Conservation (phyloP, 2,329 filamentous ascomycete species). For the Fusarium sterilihyphosum region DNA sequence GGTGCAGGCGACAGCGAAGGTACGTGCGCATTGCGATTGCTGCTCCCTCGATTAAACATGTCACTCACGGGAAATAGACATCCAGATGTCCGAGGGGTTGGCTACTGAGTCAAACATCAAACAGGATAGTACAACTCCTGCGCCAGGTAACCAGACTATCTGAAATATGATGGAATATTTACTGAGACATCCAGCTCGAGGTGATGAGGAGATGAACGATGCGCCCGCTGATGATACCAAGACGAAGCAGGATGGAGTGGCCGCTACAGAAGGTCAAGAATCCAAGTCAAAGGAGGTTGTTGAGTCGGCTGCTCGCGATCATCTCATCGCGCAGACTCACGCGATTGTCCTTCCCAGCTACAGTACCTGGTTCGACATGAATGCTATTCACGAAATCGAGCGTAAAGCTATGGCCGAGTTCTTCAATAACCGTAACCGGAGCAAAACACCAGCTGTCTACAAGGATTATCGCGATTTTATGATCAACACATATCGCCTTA, state of each 20-base stretch:
- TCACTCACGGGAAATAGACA: slow-evolving; percentile 57
- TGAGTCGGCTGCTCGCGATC: slow-evolving; percentile 88
- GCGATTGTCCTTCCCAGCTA: slow-evolving; percentile 97
- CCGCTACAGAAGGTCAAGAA: slow-evolving; percentile 63
- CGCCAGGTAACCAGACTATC: slow-evolving; percentile 66
- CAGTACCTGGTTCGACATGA: slow-evolving; percentile 99
- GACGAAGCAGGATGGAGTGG: slow-evolving; percentile 57
- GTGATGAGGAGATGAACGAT: slow-evolving; percentile 86
- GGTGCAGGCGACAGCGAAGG: slow-evolving; percentile 57
- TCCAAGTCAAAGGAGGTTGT: slow-evolving; percentile 81
- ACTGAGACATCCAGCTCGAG: slow-evolving; percentile 66
- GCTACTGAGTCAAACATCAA: slow-evolving; percentile 62
- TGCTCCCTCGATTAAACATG: background rate
- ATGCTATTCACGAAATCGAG: slow-evolving; percentile 88
- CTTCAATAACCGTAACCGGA: slow-evolving; percentile 97
- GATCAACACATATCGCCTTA: slow-evolving; percentile 98
- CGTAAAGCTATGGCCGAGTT: slow-evolving; percentile 96
- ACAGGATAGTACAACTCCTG: slow-evolving; percentile 69
- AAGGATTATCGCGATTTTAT: slow-evolving; percentile 99
- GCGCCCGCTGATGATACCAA: slow-evolving; percentile 64
- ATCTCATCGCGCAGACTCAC: slow-evolving; percentile 92
- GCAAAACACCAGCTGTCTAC: slow-evolving; percentile 96
- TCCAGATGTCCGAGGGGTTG: slow-evolving; percentile 68
- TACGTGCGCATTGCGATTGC: slow-evolving; percentile 43
- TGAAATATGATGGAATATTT: slow-evolving; percentile 67